Base-by-base conservation (phyloP, 495 filamentous ascomycete species). In the Arthonia radiata region DNA sequence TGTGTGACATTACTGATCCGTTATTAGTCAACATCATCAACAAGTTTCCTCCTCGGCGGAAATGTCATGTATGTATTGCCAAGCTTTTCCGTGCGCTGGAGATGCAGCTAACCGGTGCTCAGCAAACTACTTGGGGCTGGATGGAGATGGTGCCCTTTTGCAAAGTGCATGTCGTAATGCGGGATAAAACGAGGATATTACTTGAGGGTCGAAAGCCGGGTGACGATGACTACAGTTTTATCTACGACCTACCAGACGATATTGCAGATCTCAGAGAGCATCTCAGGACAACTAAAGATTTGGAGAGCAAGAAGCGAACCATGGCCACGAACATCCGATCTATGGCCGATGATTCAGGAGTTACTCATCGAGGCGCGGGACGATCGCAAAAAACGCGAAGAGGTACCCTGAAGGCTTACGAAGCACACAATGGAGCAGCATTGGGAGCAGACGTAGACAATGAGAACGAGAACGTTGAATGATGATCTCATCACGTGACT, bases 1-100 rank as follows among this genome's bases (percentile, higher is more conserved):
- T 82, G 17, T 89, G 82, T 49, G 86, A 97, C 44, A 71, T 97
- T 31, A 67, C 62, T 0, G 82, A 93, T 39, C 75, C 80, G 0
- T 38, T 82, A 5, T 42, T 82, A 12, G 45, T 48, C 1, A 24
- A 41, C 1, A 40, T 82, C 3, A 50, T 75, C 7, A 41, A 54
- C 3, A 52, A 49, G 1, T 45, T 54, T 3, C 43, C 54, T 11
- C 31, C 59, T 4, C 41, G 56, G 13, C 31, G 28, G 14, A 39
- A 41, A n/a, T 66, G 57, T 34, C 49, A 60, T 36, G 31, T 42
- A 35, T 31, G 35, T 48, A 2, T 13, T 14, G 16, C 15, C 31
- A 52, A 25, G 48, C 43, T 27, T 42, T 15, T 19, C 13, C 2
- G 4, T 4, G 13, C 23, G 16, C 21, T 18, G n/a, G 9, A 15